Evolutionary conservation across 1,139 yeast species (phyloP).

Genomic region (Geotrichum macrosporum): DNA sequence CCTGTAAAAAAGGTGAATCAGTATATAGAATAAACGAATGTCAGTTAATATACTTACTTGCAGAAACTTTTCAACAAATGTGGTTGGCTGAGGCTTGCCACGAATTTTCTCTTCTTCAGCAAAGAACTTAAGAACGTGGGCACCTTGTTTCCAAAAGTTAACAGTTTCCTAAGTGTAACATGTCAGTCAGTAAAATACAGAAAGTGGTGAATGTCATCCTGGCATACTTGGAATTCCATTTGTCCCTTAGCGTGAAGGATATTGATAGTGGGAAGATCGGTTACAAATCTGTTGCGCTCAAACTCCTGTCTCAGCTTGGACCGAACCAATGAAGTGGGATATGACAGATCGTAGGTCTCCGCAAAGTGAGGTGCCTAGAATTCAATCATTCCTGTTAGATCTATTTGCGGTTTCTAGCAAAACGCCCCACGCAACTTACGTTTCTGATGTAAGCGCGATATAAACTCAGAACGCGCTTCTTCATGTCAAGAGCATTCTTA

Average conservation of each 20-base stretch:
- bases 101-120: constrained; percentile 52
- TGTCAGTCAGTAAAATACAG: not conserved
- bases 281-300: constrained; percentile 74
- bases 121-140: constrained; percentile 80
- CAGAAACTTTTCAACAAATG: constrained; percentile 65
- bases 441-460: constrained; percentile 70
- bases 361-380: constrained; percentile 43
- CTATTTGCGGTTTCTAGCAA: too few species aligned
- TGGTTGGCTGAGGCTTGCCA: constrained; percentile 33
- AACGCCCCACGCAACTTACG: constrained; percentile 27
- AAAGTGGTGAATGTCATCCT: not conserved
- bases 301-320: constrained; percentile 87
- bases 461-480: constrained; percentile 59
- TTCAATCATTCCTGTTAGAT: not conserved
- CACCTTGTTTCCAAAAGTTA: constrained; percentile 88
- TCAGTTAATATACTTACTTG: constrained; percentile 23
- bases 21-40: not conserved
- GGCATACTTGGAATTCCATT: constrained; percentile 68
- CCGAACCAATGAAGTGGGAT: constrained; percentile 76
- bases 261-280: constrained; percentile 61
- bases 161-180: constrained; percentile 50
- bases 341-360: constrained; percentile 71
- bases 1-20: not conserved
- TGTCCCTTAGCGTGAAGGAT: constrained; percentile 76
- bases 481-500: constrained; percentile 57